Evolutionary conservation across 345 rosid species (phyloP), one percentile per base, ranked within the genome.

Genomic region (Microthlaspi erraticum): DNA sequence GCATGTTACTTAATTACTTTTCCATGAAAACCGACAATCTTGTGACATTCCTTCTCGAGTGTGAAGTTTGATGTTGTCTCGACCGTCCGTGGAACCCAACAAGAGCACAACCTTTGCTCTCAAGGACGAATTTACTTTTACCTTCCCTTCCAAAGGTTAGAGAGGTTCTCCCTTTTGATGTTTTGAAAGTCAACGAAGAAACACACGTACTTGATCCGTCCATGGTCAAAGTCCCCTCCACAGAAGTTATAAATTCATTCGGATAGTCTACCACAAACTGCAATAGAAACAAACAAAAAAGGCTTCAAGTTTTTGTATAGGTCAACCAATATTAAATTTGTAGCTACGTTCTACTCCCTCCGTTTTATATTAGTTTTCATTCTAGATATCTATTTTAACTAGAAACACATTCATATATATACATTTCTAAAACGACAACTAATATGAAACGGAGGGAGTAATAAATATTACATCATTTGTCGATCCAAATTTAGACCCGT

Each of bases 21-120:
- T 33, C 58, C 74, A 69, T 58, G 29, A 66, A 58, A 69, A 0
- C 74, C 66, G 1, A 46, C 58, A 16, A 69, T 69, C 14, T 19
- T n/a, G 54, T 60, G 34, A 17, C 4, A 16, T 0, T 12, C 13
- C 45, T n/a, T 46, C 0, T 23, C 7, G 46, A 70, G 58, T 59
- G 14, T 0, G 17, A 59, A 70, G 20, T 3, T 7, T 19, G 39
- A 4, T 0, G 0, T 11, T 23, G 37, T 34, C n/a, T 11, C 4
- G 26, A 8, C 26, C 13, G 0, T 29, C 66, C 66, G n/a, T 42
- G 8, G 38, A 60, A 60, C 5, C 60, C 60, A 55, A 55, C 13
- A 8, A 32, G 1, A 14, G 41, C 10, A n/a, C 42, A 33, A 14
- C 42, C 60, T 55, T 33, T 55, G 7, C 23, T 55, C 23, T 55